phyloP scores from a whole-genome alignment of 148 eudicot species.

The Vaccinium corymbosum region DNA sequence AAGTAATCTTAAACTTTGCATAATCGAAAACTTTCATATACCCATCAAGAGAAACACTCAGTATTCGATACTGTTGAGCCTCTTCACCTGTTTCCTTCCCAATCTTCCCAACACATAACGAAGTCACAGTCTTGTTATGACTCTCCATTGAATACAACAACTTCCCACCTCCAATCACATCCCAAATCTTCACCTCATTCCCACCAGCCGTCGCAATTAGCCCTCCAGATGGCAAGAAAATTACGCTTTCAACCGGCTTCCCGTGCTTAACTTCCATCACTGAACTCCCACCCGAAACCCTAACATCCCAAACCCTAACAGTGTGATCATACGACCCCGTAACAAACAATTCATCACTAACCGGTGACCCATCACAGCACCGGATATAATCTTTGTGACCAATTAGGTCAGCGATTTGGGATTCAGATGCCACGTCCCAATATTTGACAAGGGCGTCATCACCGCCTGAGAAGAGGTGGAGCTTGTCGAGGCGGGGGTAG shows the following conservation, averaged over 20 bases:
- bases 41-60: constrained; percentile 89
- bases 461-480: constrained; percentile 66
- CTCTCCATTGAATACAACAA: constrained; percentile 66
- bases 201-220: constrained; percentile 81
- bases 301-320: constrained; percentile 83
- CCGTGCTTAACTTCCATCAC: constrained; percentile 69
- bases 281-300: constrained; percentile 36
- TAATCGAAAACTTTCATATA: constrained; percentile 89
- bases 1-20: constrained; percentile 63
- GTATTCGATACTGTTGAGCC: constrained; percentile 53
- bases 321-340: constrained; percentile 85
- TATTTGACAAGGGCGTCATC: constrained; percentile 72
- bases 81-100: constrained; percentile 54
- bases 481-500: constrained; percentile 55
- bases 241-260: constrained; percentile 74
- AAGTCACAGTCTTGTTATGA: constrained; percentile 88
- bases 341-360: constrained; percentile 67
- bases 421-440: constrained; percentile 75
- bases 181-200: constrained; percentile 88
- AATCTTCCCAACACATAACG: constrained; percentile 69
- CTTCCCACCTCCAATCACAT: constrained; percentile 86
- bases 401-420: constrained; percentile 27
- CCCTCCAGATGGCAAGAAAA: constrained; percentile 78
- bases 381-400: constrained; percentile 92
- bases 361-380: constrained; percentile 55